Conservation (phyloP, 352 stramenopile species). For the Pythium rishiriense region DNA sequence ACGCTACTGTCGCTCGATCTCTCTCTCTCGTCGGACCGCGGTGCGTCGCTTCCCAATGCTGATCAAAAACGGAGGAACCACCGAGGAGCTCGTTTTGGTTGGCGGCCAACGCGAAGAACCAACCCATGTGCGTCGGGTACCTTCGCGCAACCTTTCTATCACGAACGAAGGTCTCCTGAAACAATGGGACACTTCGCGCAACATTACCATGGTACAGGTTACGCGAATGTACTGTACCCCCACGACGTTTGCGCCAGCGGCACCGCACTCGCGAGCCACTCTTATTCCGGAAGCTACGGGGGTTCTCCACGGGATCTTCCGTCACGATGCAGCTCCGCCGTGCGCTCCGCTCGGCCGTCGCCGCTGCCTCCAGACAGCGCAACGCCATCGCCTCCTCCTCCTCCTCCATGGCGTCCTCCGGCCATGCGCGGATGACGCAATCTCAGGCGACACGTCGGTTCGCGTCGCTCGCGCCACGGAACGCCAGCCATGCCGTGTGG, state of each 20-base stretch:
- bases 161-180: background rate
- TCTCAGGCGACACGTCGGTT: conserved; percentile 30
- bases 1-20: too few relatives aligned
- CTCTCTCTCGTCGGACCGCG: background rate
- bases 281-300: background rate
- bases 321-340: conserved; percentile 8
- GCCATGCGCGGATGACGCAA: too few relatives aligned
- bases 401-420: too few relatives aligned
- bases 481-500: conserved; percentile 50
- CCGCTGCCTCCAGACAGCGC: conserved; percentile 10
- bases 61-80: conserved; percentile 1
- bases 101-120: conserved; percentile 18
- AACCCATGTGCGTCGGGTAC: conserved; percentile 3
- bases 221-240: background rate
- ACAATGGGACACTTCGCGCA: background rate
- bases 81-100: conserved; percentile 12
- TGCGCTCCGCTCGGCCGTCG: conserved; percentile 1
- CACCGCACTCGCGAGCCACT: background rate
- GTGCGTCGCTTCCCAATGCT: background rate
- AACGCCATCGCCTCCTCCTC: background rate
- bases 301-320: background rate
- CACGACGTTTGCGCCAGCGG: conserved; percentile 18
- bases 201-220: background rate
- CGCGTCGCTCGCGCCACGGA: conserved; percentile 30
- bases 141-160: conserved; percentile 20